Evolutionary conservation across 2,329 filamentous ascomycete species (phyloP), one percentile per base, ranked within the genome.

Genomic region (Didymella glomerata): DNA sequence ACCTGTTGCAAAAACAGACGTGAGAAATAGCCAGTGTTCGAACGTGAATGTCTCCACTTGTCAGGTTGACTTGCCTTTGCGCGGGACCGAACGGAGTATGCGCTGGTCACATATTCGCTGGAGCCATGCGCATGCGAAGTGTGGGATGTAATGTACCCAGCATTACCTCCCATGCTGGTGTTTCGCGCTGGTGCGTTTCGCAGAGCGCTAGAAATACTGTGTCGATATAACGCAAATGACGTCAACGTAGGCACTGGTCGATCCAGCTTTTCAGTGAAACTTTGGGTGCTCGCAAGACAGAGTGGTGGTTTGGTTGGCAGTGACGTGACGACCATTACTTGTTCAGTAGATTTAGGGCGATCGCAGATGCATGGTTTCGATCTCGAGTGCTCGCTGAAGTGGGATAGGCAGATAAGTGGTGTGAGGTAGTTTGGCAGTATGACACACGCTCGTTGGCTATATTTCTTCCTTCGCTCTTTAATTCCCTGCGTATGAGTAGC

Each of bases 381-480:
- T 20, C 20, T 41, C 11, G n/a, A 25, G 56, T 27, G 28, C 22
- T 34, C 38, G 27, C 41, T 51, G 47, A 32, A n/a, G 25, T 34
- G 38, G 7, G 40, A 24, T 49, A 28, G 46, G 18, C 48, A 53
- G 30, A 16, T 40, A 20, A 28, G 30, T 27, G 30, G 40, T 45
- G 46, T 38, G 30, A 53, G 48, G 22, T 11, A 51, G 32, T 47
- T 22, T n/a, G 9, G 18, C 8, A 41, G 30, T 20, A 25, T 32
- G 41, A 41, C 46, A 59, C 54, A 48, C 54, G 48, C 48, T 60
- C 48, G 63, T 66, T 68, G 68, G 66, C 57, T 47, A 64, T 67
- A 61, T 67, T 67, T 65, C 65, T 66, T 64, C 54, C 61, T 64
- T 58, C 53, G 57, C 40, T 50, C 44, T 57, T 45, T 62, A 48